Percentiles rank a stretch among this genome's conserved stretches.
Evolutionary conservation across 495 filamentous ascomycete species (phyloP).

Genomic region (Ascobolus immersus): DNA sequence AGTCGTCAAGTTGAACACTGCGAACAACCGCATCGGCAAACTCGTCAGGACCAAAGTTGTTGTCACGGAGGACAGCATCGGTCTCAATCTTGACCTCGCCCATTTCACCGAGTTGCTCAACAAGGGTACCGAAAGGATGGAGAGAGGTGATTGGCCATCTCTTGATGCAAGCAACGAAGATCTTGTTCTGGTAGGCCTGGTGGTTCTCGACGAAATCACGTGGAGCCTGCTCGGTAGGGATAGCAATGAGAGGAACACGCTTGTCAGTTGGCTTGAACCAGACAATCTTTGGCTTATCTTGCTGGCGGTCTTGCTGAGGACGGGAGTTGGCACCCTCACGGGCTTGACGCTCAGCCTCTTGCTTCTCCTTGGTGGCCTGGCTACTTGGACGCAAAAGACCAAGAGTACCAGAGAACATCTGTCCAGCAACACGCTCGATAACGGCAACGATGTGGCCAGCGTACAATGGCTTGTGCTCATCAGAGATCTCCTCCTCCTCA

Average conservation of each 20-base stretch:
- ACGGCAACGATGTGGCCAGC: conserved; percentile 93
- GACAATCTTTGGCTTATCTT: conserved; percentile 97
- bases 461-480: conserved; percentile 91
- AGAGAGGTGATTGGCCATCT: conserved; percentile 98
- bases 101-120: conserved; percentile 93
- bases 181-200: conserved; percentile 86
- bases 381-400: conserved; percentile 86
- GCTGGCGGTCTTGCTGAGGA: conserved; percentile 55
- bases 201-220: conserved; percentile 97
- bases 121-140: conserved; percentile 90
- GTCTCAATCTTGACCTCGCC: conserved; percentile 91
- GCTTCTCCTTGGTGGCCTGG: conserved; percentile 98
- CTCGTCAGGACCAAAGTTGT: conserved; percentile 94
- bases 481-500: conserved; percentile 95
- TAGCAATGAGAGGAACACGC: conserved; percentile 89
- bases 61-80: conserved; percentile 85
- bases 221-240: conserved; percentile 91
- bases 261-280: conserved; percentile 99
- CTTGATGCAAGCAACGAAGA: conserved; percentile 97
- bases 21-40: conserved; percentile 90
- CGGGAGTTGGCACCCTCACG: conserved; percentile 59
- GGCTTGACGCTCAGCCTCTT: conserved; percentile 82
- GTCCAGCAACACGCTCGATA: conserved; percentile 83
- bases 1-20: conserved; percentile 75
- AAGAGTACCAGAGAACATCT: conserved; percentile 94